These are phyloP conservation scores for Penicillium taxi DNA, from an alignment of 495 filamentous ascomycete species.

Conservation along the genomic window DNA sequence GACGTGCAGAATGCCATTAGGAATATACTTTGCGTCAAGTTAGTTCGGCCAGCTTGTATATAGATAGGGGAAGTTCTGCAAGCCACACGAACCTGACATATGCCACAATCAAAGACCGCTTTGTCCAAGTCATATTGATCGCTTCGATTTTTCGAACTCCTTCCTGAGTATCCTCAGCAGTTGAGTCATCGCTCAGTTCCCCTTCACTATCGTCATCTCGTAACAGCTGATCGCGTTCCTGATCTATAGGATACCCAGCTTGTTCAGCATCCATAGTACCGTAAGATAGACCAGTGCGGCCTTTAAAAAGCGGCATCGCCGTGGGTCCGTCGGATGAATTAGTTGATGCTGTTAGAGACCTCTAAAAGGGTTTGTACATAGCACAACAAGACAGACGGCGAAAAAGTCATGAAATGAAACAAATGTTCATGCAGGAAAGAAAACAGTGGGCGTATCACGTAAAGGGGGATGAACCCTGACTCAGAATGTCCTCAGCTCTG, in stretches of 20 bases:
- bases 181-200: conserved; percentile 17
- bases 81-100: conserved; percentile 44
- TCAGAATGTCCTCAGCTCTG: conserved; percentile 12
- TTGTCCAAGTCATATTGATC: conserved; percentile 49
- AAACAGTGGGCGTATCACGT: conserved; percentile 15
- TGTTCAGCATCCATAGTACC: conserved; percentile 32
- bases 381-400: conserved; percentile 1
- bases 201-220: conserved; percentile 22
- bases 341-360: not conserved
- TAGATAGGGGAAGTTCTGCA: conserved; percentile 6
- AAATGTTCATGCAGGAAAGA: conserved; percentile 16
- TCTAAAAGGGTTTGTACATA: not conserved
- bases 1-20: conserved; percentile 51
- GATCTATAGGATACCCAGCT: conserved; percentile 19
- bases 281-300: conserved; percentile 31
- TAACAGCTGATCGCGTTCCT: conserved; percentile 30
- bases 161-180: conserved; percentile 38
- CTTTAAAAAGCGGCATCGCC: conserved; percentile 35
- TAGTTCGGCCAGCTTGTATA: conserved; percentile 11
- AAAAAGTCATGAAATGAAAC: conserved; percentile 9
- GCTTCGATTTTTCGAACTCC: conserved; percentile 52
- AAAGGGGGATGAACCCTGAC: conserved; percentile 15
- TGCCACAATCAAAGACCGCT: conserved; percentile 42
- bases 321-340: conserved; percentile 1
- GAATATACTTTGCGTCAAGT: conserved; percentile 39